These are phyloP conservation scores for Neurospora sp. DNA, from an alignment of 495 filamentous ascomycete genomes.

Conservation along the genomic window DNA sequence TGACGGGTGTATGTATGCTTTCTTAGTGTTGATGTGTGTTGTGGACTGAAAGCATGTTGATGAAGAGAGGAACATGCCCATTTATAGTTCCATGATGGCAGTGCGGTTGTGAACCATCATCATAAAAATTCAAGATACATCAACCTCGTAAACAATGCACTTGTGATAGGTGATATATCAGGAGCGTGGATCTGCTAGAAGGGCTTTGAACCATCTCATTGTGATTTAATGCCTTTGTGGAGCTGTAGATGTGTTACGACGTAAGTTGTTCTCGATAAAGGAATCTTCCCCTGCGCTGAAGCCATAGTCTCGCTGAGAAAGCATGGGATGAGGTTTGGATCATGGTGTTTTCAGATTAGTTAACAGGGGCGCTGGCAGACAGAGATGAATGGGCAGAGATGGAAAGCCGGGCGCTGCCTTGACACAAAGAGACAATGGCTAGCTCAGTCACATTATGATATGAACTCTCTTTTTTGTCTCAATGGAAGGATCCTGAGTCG, in stretches of 20 bases:
- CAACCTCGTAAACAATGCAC: background rate
- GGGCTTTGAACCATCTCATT: background rate
- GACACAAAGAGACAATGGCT: background rate
- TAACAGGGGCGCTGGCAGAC: background rate
- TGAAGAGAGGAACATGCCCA: background rate
- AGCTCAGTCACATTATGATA: background rate
- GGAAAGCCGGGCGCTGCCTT: background rate
- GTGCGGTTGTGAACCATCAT: background rate
- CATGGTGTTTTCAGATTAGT: background rate
- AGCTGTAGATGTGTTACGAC: background rate
- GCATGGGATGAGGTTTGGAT: background rate
- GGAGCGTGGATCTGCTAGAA: background rate
- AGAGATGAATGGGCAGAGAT: background rate
- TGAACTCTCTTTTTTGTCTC: background rate
- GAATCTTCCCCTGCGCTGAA: background rate
- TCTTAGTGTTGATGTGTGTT: background rate
- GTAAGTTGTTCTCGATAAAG: background rate
- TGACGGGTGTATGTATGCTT: background rate
- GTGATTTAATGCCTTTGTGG: background rate
- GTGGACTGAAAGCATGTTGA: background rate
- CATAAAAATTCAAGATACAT: background rate
- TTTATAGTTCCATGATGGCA: background rate
- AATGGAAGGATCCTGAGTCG: background rate
- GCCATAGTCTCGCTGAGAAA: background rate
- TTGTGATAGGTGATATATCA: background rate